Evolutionary conservation across 805 yeast species (phyloP).

Genomic region (Teunomyces funiuensis): DNA sequence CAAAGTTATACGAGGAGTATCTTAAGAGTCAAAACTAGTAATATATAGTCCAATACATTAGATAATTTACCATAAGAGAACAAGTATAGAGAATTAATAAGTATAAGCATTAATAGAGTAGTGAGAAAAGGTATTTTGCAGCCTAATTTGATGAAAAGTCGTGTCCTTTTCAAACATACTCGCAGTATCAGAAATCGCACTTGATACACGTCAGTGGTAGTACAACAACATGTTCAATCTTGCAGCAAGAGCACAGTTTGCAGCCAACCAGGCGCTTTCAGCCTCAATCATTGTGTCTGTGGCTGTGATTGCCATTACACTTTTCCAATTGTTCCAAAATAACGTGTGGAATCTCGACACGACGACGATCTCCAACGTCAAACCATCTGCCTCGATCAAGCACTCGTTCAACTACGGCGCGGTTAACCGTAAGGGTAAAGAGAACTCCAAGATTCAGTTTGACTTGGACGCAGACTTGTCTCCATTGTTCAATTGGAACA

Average conservation of each 20-base stretch:
- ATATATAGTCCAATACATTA: too few relatives aligned
- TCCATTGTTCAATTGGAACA: constrained; percentile 91
- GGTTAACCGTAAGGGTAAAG: constrained; percentile 63
- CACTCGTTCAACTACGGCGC: constrained; percentile 70
- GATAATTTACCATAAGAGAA: too few relatives aligned
- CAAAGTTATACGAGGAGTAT: constrained; percentile 76
- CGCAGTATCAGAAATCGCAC: background rate
- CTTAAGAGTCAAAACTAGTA: constrained; percentile 14
- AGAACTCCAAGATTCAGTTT: constrained; percentile 68
- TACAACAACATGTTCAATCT: constrained; percentile 31
- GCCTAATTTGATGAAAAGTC: background rate
- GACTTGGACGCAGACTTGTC: constrained; percentile 74
- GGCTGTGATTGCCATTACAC: constrained; percentile 48
- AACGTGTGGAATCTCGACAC: constrained; percentile 46
- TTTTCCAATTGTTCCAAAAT: constrained; percentile 46
- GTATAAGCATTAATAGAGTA: too few relatives aligned
- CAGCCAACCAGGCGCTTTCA: constrained; percentile 55
- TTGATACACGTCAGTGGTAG: constrained; percentile 1
- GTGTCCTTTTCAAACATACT: too few relatives aligned
- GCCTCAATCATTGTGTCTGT: constrained; percentile 47
- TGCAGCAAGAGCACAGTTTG: constrained; percentile 42
- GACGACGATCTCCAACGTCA: constrained; percentile 34
- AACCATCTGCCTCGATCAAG: constrained; percentile 44
- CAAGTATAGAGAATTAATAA: too few relatives aligned
- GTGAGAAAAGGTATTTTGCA: background rate